Evolutionary conservation across 2,329 filamentous ascomycete genomes (phyloP), one percentile per base, ranked within the genome.

Genomic region (Fusarium sp.): DNA sequence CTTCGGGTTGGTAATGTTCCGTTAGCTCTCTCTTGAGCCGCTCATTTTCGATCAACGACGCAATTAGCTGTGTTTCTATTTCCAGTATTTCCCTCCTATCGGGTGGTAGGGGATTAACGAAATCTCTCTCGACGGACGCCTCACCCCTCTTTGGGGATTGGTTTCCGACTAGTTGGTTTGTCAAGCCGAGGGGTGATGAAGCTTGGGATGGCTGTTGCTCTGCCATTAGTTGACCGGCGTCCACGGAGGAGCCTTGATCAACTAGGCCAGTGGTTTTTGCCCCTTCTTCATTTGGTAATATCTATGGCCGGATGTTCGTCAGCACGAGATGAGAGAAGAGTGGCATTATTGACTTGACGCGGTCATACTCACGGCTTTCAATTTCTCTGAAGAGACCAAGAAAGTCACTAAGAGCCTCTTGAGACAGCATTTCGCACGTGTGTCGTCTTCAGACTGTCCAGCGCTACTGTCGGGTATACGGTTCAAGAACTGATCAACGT

Each of bases 101-200:
- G 2, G 30, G 30, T 3, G 22, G 4, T 24, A 4, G 30, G 12
- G 0, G 7, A 20, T 11, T 6, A 5, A 6, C n/a, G n/a, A 7
- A 51, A 8, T 8, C 5, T 51, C 3, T 6, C 47, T 50, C 47
- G 10, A 18, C 28, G 5, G 20, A 6, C 1, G 47, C 3, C 6
- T 32, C 28, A 17, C 6, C 47, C 20, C 47, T 50, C 47, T 18
- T n/a, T 8, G 22, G 15, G 28, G 47, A 17, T 13, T 15, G 10
- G 15, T 8, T 50, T 5, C 9, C 22, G 11, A 11, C 47, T 18
- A 6, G 8, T n/a, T 50, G 47, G 28, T 32, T 4, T 24, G 22
- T 5, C 28, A 11, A 32, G 15, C 28, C 10, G 11, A 18, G 22
- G 28, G 4, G 15, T 20, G 22, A 50, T 32, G 28, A 50, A 32